Evolutionary conservation across 805 yeast genomes (phyloP).

Genomic region (Candida hispaniensis): DNA sequence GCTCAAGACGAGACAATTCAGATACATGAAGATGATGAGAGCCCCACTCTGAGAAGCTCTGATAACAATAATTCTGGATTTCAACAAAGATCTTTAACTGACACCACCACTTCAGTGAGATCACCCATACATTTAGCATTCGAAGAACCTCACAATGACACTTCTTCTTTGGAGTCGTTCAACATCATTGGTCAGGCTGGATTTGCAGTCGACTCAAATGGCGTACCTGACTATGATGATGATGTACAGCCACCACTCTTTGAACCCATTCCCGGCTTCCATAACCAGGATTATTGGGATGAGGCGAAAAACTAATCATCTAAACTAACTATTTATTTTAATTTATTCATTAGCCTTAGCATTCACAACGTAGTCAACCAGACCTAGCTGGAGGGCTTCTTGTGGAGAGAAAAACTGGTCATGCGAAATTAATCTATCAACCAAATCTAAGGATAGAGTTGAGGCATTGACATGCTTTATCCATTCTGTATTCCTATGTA

Average conservation of each 20-base stretch:
- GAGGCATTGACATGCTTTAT: constrained; percentile 1
- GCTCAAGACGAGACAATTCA: too few species aligned
- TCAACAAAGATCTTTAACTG: too few species aligned
- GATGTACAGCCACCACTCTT: constrained; percentile 35
- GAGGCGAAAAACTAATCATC: too few species aligned
- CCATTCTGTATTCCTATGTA: constrained; percentile 7
- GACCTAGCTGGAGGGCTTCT: constrained; percentile 5
- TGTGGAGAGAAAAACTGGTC: constrained; percentile 13
- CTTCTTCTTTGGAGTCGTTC: constrained; percentile 6
- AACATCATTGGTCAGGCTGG: constrained; percentile 8
- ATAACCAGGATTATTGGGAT: constrained; percentile 39
- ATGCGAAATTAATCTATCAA: constrained; percentile 2
- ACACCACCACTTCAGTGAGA: too few species aligned
- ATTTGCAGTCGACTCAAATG: constrained; percentile 10
- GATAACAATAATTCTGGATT: too few species aligned
- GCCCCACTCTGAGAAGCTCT: too few species aligned
- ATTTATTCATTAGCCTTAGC: too few species aligned
- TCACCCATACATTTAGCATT: too few species aligned
- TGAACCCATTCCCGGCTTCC: constrained; percentile 37
- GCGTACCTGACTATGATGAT: constrained; percentile 13
- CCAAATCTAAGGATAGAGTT: constrained; percentile 1
- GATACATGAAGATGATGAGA: too few species aligned
- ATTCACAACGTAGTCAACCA: constrained; percentile 6
- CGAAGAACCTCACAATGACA: constrained; percentile 2
- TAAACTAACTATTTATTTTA: too few species aligned